These are phyloP conservation scores for Plasmodiophora brassicae DNA, from an alignment of 208 protist genomes.

Conservation along the genomic window DNA sequence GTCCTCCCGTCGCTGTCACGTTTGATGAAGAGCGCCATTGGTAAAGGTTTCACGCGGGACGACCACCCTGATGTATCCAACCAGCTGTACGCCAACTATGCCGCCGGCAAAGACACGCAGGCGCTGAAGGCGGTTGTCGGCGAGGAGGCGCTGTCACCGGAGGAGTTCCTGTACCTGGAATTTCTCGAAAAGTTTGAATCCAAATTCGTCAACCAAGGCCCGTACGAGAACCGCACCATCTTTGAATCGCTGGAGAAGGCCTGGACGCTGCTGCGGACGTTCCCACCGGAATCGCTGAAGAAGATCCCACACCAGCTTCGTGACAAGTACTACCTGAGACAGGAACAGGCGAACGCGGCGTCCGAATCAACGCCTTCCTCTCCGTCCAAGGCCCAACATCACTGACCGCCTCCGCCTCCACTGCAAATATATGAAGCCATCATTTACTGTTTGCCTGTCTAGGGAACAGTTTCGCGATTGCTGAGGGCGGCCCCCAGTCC, in stretches of 20 bases:
- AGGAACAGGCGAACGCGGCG: too few species aligned
- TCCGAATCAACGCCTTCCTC: too few species aligned
- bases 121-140: constrained; percentile 58
- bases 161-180: constrained; percentile 98
- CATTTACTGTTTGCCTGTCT: too few species aligned
- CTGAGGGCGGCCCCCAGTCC: too few species aligned
- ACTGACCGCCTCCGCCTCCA: too few species aligned
- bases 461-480: too few species aligned
- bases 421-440: too few species aligned
- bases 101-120: constrained; percentile 96
- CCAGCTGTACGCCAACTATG: constrained; percentile 98
- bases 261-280: constrained; percentile 74
- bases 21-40: constrained; percentile 99
- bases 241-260: constrained; percentile 97
- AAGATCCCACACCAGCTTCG: constrained; percentile 42
- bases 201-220: constrained; percentile 92
- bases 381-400: too few species aligned
- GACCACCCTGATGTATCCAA: constrained; percentile 98
- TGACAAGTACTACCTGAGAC: constrained; percentile 38
- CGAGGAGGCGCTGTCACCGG: constrained; percentile 91
- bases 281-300: constrained; percentile 46
- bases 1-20: constrained; percentile 99
- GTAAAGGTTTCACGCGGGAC: constrained; percentile 95
- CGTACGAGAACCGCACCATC: constrained; percentile 90
- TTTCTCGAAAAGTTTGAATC: constrained; percentile 99